Base-by-base conservation (phyloP, 2,329 filamentous ascomycete species). In the Pleomassaria siparia region DNA sequence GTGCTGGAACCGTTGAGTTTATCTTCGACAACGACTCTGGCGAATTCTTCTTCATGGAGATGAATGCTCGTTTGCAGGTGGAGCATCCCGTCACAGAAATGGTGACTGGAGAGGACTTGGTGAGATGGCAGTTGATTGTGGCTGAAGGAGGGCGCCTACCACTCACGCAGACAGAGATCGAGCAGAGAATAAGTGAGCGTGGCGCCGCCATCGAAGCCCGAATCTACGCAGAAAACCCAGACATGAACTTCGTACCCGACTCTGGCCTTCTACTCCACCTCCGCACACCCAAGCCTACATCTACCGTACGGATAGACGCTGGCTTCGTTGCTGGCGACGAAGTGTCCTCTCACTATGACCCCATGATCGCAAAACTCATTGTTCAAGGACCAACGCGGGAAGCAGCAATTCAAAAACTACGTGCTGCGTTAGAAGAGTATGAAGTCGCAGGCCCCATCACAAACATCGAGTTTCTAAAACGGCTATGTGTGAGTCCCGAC, bases 301-400 rank as follows among this genome's bases (percentile, higher is more conserved):
- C 86, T 1, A 87, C 91, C 54, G 82, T 97, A 25, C 85, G 94
- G 32, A 91, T 99, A 55, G 94, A 99, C 64, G 91, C 91, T 37
- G 94, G 94, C 1, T 97, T 97, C 68, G 83, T 91, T 22, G 81
- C 91, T 58, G 94, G 94, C 21, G 92, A 96, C 67, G 89, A 90
- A 53, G 89, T 99, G 2, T 95, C 91, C 0, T 89, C 92, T 49
- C 89, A 94, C 45, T 99, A 99, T 71, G 94, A 99, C 60, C 94
- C 94, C 22, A 99, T 99, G 94, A 96, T 99, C 58, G 89, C 94
- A 36, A 99, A 99, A 74, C 81, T 99, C 43, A 99, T 99, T 59
- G 90, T 97, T 5, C 83, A 89, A 48, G 94, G 89, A 0, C 81
- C 83, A 13, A 87, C 87, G 47, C 82, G 94, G 50, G 82, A 87